Base-by-base conservation (phyloP, 805 yeast species). In the Yarrowia hollandica region DNA sequence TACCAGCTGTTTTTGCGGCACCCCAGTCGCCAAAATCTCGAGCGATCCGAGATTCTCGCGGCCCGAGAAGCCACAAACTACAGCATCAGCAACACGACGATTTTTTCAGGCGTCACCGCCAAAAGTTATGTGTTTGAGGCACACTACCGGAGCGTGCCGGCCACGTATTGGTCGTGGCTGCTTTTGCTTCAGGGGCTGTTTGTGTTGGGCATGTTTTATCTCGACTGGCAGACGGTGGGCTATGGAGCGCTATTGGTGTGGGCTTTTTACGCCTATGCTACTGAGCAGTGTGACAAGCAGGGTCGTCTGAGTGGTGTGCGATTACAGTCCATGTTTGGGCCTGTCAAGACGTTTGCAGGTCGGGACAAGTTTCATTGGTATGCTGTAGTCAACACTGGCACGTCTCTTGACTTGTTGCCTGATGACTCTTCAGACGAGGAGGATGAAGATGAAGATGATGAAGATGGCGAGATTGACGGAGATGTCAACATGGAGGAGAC, bases 11-110 rank as follows among this genome's bases (percentile, higher is more conserved):
- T 31, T 33, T 8, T 48, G 22, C 38, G 55, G 21, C 11, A 30
- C 38, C 11, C 5, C 3, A 26, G 35, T 14, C 58, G 35, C 6
- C 58, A 16, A 5, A 52, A 18, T 26, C 58, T 35, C 18, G 58
- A 52, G 6, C 42, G 33, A 35, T 10, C 35, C 8, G 58, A 52
- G 15, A 26, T 52, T 35, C 19, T 52, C 15, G 58, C 58, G 1
- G 58, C 58, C 7, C 15, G 58, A 14, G 58, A 52, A 11, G 58
- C 58, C 8, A 52, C 58, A 12, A 35, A 37, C 26, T 52, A 52
- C 35, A 25, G 35, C 28, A 28, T 52, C 44, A 35, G 44, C 12
- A 52, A 52, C 33, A 35, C 58, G 34, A 52, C 58, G 2, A 52
- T 52, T 18, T 52, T 18, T 10, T 35, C 58, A 7, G 34, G 30